Percentiles rank a stretch among this genome's conserved stretches.
phyloP scores from a whole-genome alignment of 257 asterid species.

The Rhazya stricta region DNA sequence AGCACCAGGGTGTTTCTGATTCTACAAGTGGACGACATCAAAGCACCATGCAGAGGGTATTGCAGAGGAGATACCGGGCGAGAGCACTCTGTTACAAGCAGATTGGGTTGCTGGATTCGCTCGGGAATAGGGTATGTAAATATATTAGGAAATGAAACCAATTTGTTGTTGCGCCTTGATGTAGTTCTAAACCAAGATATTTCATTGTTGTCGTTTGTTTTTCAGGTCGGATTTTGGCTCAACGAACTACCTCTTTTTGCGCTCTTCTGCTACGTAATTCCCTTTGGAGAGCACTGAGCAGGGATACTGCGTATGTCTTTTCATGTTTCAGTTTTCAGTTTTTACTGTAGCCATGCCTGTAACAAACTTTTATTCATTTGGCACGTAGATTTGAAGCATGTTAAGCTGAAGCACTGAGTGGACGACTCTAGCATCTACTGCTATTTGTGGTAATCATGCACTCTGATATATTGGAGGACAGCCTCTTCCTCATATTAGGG shows the following conservation, averaged over 20 bases:
- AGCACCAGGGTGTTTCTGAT: not conserved
- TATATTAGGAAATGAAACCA: not conserved
- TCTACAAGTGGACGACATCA: conserved; percentile 19
- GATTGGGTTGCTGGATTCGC: conserved; percentile 46
- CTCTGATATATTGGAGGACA: conserved; percentile 58
- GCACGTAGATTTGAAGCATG: conserved; percentile 47
- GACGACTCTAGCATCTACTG: conserved; percentile 51
- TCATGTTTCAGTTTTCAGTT: not conserved
- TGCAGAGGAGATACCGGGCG: conserved; percentile 32
- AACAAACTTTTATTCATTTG: not conserved
- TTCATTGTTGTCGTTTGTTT: not conserved
- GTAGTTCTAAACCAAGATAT: not conserved
- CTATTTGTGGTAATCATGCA: conserved; percentile 61
- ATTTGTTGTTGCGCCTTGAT: not conserved
- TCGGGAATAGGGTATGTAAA: conserved; percentile 33
- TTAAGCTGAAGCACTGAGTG: too few species aligned
- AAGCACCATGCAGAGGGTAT: conserved; percentile 42
- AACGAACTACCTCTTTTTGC: conserved; percentile 48
- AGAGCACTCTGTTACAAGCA: conserved; percentile 43
- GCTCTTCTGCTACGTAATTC: conserved; percentile 63
- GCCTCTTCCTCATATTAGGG: conserved; percentile 50
- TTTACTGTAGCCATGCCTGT: not conserved
- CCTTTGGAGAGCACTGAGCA: conserved; percentile 57
- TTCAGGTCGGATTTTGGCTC: conserved; percentile 57
- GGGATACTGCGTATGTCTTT: conserved; percentile 42